A percentile compares a stretch with the other conserved stretches of the same genome.
These are phyloP conservation scores for Phytophthora sp. DNA, from an alignment of 352 stramenopile species.

Conservation along the genomic window DNA sequence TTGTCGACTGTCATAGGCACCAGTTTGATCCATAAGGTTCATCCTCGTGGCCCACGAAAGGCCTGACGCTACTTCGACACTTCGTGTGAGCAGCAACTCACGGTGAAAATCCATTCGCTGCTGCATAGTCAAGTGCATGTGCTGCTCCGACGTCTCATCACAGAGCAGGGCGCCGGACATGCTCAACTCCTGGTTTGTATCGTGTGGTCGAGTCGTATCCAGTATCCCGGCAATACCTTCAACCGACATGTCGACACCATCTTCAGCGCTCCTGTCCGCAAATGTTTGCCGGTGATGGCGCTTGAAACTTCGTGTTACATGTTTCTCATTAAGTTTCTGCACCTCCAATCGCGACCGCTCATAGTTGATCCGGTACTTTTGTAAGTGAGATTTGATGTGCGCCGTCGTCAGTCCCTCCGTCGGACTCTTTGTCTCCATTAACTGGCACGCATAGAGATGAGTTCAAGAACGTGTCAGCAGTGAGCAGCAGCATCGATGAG, in stretches of 20 bases:
- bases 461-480: neutral
- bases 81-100: slow-evolving; percentile 31
- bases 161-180: slow-evolving; percentile 14
- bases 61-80: slow-evolving; percentile 22
- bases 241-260: neutral
- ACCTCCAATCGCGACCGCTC: slow-evolving; percentile 22
- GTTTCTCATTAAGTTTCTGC: slow-evolving; percentile 23
- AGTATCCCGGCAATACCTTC: neutral
- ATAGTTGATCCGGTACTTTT: slow-evolving; percentile 38
- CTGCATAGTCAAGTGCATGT: slow-evolving; percentile 32
- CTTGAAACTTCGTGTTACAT: slow-evolving; percentile 22
- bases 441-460: slow-evolving; percentile 3
- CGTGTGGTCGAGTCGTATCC: neutral
- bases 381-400: slow-evolving; percentile 37
- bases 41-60: slow-evolving; percentile 22
- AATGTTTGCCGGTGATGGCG: slow-evolving; percentile 1
- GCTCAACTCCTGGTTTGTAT: slow-evolving; percentile 12
- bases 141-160: slow-evolving; percentile 10
- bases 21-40: slow-evolving; percentile 2
- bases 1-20: neutral
- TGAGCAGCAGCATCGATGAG: neutral
- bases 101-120: slow-evolving; percentile 38
- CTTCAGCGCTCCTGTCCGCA: neutral
- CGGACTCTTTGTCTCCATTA: slow-evolving; percentile 26
- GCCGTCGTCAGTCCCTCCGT: slow-evolving; percentile 21